Conservation (phyloP, 169 alveolate genomes). For the Besnoitia besnoiti region DNA sequence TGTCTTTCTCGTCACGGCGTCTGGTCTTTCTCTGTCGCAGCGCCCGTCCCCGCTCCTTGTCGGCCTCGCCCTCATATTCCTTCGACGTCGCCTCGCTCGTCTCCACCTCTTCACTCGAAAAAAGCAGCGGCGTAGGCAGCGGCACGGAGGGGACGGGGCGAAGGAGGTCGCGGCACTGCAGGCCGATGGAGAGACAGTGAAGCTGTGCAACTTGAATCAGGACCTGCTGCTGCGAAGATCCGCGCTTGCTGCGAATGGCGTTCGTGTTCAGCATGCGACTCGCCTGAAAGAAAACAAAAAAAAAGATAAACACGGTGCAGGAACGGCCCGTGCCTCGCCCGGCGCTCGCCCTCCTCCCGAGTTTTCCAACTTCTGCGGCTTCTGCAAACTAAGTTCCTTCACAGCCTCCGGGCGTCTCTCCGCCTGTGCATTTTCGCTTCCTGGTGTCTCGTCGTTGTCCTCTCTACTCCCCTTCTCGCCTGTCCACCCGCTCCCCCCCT, state of each 20-base stretch:
- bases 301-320: not conserved
- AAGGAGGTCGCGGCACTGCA: constrained; percentile 23
- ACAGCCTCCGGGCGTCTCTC: too few relatives aligned
- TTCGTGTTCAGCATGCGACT: constrained; percentile 33
- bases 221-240: constrained; percentile 47
- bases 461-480: not conserved
- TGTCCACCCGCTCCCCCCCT: not conserved
- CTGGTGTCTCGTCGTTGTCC: too few relatives aligned
- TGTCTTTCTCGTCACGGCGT: not conserved
- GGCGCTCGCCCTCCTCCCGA: too few relatives aligned
- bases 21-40: not conserved
- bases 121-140: constrained; percentile 20
- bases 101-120: not conserved
- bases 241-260: not conserved
- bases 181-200: not conserved
- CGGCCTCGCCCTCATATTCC: not conserved
- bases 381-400: too few relatives aligned
- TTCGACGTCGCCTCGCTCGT: not conserved
- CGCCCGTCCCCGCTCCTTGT: not conserved
- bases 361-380: too few relatives aligned
- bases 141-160: constrained; percentile 11
- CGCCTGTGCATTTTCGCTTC: too few relatives aligned
- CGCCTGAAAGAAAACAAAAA: not conserved
- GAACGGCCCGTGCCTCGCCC: too few relatives aligned
- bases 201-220: constrained; percentile 35